A percentile compares a stretch with the other conserved stretches of the same genome.
phyloP scores from a whole-genome alignment of 306 rosid genomes.

The Cucumis hystrix region DNA sequence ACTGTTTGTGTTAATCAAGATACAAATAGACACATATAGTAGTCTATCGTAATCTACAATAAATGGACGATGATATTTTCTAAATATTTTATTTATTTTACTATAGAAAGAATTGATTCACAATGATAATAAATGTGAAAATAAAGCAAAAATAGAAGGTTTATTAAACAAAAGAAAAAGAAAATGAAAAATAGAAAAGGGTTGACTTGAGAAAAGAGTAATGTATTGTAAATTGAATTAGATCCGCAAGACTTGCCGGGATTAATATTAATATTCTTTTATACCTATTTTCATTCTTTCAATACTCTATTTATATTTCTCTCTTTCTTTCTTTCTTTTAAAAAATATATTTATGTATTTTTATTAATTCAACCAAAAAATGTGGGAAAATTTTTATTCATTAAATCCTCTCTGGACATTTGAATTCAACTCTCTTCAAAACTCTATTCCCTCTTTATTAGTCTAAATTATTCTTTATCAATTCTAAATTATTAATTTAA shows the following conservation, averaged over 20 bases:
- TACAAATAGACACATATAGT: too few species aligned
- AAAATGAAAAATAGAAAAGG: too few species aligned
- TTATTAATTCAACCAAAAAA: not conserved
- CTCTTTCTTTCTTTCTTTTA: too few species aligned
- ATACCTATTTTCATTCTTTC: not conserved
- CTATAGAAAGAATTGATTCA: too few species aligned
- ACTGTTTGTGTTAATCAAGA: too few species aligned
- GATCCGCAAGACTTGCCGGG: conserved; percentile 14
- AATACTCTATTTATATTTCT: too few species aligned
- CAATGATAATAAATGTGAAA: not conserved
- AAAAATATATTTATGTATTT: too few species aligned
- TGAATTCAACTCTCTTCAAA: not conserved
- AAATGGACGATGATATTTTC: too few species aligned
- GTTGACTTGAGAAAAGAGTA: conserved; percentile 12
- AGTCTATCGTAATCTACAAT: too few species aligned
- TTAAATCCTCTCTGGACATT: not conserved
- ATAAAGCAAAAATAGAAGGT: not conserved
- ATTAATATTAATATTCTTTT: not conserved
- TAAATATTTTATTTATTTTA: too few species aligned
- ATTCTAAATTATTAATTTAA: not conserved
- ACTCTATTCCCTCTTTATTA: not conserved
- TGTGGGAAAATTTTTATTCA: not conserved
- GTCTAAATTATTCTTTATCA: not conserved
- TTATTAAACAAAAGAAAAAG: too few species aligned
- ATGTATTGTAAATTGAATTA: not conserved